Conservation (phyloP, 768 basidiomycete genomes). For the Boletus pseudopeckii region DNA sequence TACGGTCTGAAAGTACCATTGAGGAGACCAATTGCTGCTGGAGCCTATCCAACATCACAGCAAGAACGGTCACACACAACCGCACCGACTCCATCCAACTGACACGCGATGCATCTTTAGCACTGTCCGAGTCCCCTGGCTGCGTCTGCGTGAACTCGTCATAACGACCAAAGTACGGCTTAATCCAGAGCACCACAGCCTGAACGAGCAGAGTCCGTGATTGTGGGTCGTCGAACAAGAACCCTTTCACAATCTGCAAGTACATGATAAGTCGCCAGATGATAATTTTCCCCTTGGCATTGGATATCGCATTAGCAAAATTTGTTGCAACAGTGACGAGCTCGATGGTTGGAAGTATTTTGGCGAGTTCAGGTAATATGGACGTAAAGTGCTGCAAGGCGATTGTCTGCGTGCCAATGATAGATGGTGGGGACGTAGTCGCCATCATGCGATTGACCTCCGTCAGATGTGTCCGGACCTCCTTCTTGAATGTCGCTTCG, state of each 20-base stretch:
- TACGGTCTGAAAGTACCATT: constrained; percentile 55
- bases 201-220: constrained; percentile 81
- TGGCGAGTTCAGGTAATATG: constrained; percentile 81
- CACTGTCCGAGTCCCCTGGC: constrained; percentile 61
- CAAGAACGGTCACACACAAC: constrained; percentile 85
- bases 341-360: constrained; percentile 77
- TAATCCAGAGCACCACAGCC: constrained; percentile 88
- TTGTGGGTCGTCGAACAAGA: constrained; percentile 79
- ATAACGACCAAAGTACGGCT: constrained; percentile 89
- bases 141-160: constrained; percentile 73
- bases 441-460: constrained; percentile 92
- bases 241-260: constrained; percentile 84
- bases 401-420: constrained; percentile 94
- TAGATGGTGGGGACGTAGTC: constrained; percentile 68
- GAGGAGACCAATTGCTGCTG: constrained; percentile 77
- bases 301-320: constrained; percentile 80
- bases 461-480: constrained; percentile 69
- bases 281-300: constrained; percentile 80
- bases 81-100: constrained; percentile 88
- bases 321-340: constrained; percentile 82
- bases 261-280: constrained; percentile 95
- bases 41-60: constrained; percentile 86
- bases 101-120: constrained; percentile 71
- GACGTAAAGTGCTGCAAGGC: constrained; percentile 92
- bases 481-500: constrained; percentile 80